Evolutionary conservation across 192 early-diverging fungal genomes (phyloP).

Genomic region (Backusella psychrophila): DNA sequence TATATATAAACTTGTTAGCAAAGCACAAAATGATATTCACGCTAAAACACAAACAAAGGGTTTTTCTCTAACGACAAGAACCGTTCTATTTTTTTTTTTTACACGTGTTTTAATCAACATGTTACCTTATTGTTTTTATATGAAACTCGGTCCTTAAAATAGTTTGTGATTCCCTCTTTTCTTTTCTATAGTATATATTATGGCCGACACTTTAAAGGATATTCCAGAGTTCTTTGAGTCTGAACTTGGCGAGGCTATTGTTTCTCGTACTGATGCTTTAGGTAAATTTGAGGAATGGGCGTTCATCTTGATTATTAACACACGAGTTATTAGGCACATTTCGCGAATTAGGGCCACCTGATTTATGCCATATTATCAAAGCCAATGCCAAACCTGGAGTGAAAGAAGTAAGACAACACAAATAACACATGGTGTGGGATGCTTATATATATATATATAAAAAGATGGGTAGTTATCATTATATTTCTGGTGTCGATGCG

Average conservation of each 20-base stretch:
- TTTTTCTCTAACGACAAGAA: not conserved
- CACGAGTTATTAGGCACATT: slow-evolving; percentile 60
- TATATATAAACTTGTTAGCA: no score
- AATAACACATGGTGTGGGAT: not conserved
- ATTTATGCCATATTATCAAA: slow-evolving; percentile 96
- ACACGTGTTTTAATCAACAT: not conserved
- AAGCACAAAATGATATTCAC: no score
- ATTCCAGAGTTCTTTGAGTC: slow-evolving; percentile 98
- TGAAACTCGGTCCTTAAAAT: not conserved
- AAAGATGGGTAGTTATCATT: slow-evolving; percentile 84
- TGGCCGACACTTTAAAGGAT: slow-evolving; percentile 68
- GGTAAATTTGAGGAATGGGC: slow-evolving; percentile 49
- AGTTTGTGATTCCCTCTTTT: not conserved
- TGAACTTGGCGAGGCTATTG: slow-evolving; percentile 85
- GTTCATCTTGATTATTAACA: not conserved
- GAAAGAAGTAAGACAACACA: slow-evolving; percentile 60
- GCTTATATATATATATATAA: slow-evolving; percentile 3
- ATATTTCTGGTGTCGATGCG: slow-evolving; percentile 81
- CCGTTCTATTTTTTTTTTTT: not conserved
- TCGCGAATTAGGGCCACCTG: slow-evolving; percentile 95
- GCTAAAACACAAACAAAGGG: not conserved
- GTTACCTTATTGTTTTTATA: not conserved
- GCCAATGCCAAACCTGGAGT: slow-evolving; percentile 75
- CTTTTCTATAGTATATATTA: not conserved
- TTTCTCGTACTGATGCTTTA: slow-evolving; percentile 84